These are phyloP conservation scores for Volvox carteri DNA, from an alignment of 163 green algal genomes.

Conservation along the genomic window DNA sequence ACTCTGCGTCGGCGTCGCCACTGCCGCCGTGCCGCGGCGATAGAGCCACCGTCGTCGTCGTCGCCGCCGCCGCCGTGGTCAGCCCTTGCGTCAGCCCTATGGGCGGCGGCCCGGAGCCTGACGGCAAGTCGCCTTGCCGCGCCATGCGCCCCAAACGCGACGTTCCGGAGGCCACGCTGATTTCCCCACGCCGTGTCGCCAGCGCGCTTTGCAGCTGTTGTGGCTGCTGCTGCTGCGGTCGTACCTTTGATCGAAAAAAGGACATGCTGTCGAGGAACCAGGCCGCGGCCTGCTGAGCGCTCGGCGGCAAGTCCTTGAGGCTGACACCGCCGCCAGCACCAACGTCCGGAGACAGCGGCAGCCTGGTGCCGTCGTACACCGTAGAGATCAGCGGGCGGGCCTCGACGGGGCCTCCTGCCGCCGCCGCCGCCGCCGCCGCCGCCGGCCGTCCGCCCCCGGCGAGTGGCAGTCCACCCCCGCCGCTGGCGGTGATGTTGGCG, in stretches of 20 bases:
- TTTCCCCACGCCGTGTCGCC: not conserved
- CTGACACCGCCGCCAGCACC: not conserved
- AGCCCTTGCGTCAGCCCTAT: not conserved
- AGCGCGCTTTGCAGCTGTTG: not conserved
- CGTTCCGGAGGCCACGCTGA: not conserved
- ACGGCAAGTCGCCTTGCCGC: constrained; percentile 11
- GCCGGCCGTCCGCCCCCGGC: too few species aligned
- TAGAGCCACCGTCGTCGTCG: not conserved
- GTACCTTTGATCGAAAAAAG: not conserved
- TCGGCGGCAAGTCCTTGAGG: not conserved
- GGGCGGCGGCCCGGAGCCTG: not conserved
- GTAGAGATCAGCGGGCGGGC: too few species aligned
- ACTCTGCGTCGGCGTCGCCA: not conserved
- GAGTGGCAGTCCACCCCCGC: too few species aligned
- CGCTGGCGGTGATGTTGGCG: too few species aligned
- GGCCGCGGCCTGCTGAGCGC: not conserved
- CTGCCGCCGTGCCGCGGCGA: not conserved
- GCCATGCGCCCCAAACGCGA: constrained; percentile 48
- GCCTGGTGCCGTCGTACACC: too few species aligned
- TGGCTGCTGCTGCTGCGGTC: constrained; percentile 15
- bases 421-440: not conserved
- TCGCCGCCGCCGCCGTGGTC: not conserved
- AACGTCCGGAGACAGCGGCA: too few species aligned
- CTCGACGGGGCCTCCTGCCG: too few species aligned
- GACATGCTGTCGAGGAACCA: not conserved